Evolutionary conservation across 352 stramenopile species (phyloP), one percentile per base, ranked within the genome.

Genomic region (Pythium aquatile): DNA sequence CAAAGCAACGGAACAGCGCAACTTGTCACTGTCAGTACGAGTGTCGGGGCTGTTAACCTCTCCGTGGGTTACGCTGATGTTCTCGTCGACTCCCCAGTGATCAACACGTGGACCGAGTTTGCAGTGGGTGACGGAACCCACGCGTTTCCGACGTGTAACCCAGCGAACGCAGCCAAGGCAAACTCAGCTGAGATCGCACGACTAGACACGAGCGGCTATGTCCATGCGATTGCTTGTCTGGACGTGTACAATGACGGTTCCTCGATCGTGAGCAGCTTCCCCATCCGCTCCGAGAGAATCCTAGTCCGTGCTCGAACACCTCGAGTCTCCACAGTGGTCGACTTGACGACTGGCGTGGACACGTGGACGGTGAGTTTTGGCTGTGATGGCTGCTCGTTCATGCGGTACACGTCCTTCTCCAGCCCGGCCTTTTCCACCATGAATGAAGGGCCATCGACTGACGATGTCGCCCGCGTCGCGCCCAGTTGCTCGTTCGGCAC

Each of bases 121-220:
- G 54, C 65, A 0, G 55, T 81, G 14, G 83, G 83, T 10, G 73
- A 90, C 48, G 83, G 83, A n/a, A 80, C 81, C 0, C 83, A 92
- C 9, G 35, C 26, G 3, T 90, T 85, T 58, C 83, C 81, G 3
- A 69, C 60, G 1, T 92, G 81, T 26, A 63, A 65, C 30, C 24
- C 52, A 14, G 42, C 52, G 11, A 32, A 46, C 35, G 51, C 28
- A 3, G 40, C 11, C 0, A 64, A 58, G 8, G 60, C 39, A 0
- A 68, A 68, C 37, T 51, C 32, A 1, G 17, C 56, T 14, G 16
- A 69, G 1, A 63, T 62, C 3, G 51, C 63, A 33, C 42, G 65
- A 4, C 63, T 90, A 1, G 64, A 57, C 7, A 48, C 51, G 29
- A 87, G 70, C 30, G 75, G 78, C 1, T 90, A 90, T 57, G 61